Conservation (phyloP, 2,329 filamentous ascomycete genomes). For the Teratosphaeria gauchensis region DNA sequence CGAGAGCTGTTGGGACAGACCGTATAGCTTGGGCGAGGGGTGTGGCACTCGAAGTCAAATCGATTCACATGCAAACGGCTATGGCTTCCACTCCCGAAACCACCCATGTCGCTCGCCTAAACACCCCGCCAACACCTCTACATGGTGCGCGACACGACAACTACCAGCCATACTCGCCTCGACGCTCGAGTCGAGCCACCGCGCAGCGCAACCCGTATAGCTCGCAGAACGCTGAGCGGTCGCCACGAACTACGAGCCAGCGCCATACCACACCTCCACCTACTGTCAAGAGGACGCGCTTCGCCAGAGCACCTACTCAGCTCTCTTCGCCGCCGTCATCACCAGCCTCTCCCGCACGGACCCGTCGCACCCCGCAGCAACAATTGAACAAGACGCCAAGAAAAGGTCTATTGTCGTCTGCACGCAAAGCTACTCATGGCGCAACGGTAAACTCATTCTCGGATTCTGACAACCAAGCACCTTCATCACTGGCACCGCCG, state of each 20-base stretch:
- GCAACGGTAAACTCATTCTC: slow-evolving; percentile 4
- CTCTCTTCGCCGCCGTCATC: slow-evolving; percentile 35
- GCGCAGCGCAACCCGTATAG: slow-evolving; percentile 36
- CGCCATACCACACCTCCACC: slow-evolving; percentile 16
- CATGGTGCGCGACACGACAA: slow-evolving; percentile 54
- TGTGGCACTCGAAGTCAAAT: not conserved
- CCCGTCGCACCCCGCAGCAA: slow-evolving; percentile 1
- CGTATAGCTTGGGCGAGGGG: not conserved
- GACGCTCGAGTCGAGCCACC: slow-evolving; percentile 18
- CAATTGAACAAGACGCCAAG: slow-evolving; percentile 8
- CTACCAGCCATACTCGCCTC: slow-evolving; percentile 58
- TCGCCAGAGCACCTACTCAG: slow-evolving; percentile 33
- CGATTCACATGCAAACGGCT: not conserved
- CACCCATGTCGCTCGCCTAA: slow-evolving; percentile 45
- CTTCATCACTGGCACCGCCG: slow-evolving; percentile 11
- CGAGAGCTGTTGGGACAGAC: not conserved
- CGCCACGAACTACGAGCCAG: slow-evolving; percentile 4
- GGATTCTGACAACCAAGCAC: slow-evolving; percentile 12
- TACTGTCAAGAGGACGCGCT: slow-evolving; percentile 29
- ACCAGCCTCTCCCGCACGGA: slow-evolving; percentile 23
- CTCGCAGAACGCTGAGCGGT: slow-evolving; percentile 26
- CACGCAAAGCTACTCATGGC: not conserved
- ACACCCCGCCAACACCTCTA: slow-evolving; percentile 59
- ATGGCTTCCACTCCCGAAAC: slow-evolving; percentile 8
- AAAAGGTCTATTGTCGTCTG: slow-evolving; percentile 6